Evolutionary conservation across 306 rosid species (phyloP), one percentile per base, ranked within the genome.

Genomic region (Trifolium repens): DNA sequence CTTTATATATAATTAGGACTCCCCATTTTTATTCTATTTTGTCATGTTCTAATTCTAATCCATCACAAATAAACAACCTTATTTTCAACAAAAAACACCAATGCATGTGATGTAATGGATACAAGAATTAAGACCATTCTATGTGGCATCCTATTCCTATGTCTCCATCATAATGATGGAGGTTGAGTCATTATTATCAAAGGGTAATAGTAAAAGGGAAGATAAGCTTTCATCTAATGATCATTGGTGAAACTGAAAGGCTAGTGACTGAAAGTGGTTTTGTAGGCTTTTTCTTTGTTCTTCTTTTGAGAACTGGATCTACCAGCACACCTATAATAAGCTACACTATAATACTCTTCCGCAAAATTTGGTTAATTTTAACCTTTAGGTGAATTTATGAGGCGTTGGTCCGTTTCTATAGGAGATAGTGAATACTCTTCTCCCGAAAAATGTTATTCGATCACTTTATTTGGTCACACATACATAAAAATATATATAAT

Each of bases 161-260:
- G 72, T 78, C 83, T 58, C 52, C 34, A 75, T 80, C 84, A 53
- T 70, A 71, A 27, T 44, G 75, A 78, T 57, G 52, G 72, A 42
- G 76, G 80, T 43, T 7, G 7, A 61, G 83, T 69, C 85, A 57
- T 71, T 68, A 57, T 71, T 71, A 78, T 81, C 81, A 62, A 43
- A 74, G 78, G 78, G 75, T 44, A 37, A 37, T 39, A 50, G 46
- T 47, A 72, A 17, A 62, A 39, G 58, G 70, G 37, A 59, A 74
- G 67, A 71, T 59, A 52, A 42, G n/a, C 24, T 67, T 58, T 68
- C 59, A 26, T 40, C 67, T 75, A 69, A 44, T 50, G 59, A 64
- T 60, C 67, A 60, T 65, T 71, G 58, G 47, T 50, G 47, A 75
- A 65, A 24, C 19, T 50, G 8, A 50, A 19, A 55, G 4, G 9